Evolutionary conservation across 192 early-diverging fungal species (phyloP).

Genomic region (Powellomyces hirtus): DNA sequence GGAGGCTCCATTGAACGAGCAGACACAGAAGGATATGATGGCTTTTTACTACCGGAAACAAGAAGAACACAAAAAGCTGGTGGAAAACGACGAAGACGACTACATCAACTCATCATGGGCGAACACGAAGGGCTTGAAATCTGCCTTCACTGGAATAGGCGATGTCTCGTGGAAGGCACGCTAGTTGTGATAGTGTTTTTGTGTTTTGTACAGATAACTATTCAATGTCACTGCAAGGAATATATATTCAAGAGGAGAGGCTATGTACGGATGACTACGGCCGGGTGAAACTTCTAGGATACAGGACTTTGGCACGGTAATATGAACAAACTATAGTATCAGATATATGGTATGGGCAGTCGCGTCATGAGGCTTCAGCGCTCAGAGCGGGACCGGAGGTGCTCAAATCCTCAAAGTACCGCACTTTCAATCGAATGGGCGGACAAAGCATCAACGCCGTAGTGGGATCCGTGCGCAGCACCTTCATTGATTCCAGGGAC

Average conservation of each 20-base stretch:
- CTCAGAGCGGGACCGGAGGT: neutral
- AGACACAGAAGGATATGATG: constrained; percentile 58
- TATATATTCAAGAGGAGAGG: no score
- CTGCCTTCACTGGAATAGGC: constrained; percentile 44
- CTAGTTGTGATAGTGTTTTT: no score
- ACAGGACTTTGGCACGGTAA: no score
- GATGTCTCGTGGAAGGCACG: constrained; percentile 38
- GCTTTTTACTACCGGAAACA: constrained; percentile 64
- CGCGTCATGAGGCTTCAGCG: no score
- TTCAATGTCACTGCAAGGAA: no score
- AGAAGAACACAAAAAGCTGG: constrained; percentile 56
- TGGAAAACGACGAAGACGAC: constrained; percentile 60
- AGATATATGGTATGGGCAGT: no score
- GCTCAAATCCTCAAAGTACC: constrained; percentile 17
- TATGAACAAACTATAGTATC: no score
- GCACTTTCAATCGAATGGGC: constrained; percentile 7
- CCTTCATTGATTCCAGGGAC: constrained; percentile 22
- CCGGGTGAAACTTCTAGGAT: no score
- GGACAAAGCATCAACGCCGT: constrained; percentile 21
- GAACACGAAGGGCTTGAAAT: constrained; percentile 54
- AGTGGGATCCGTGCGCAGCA: constrained; percentile 11
- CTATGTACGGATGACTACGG: no score
- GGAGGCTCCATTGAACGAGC: constrained; percentile 50
- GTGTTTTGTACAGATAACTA: neutral
- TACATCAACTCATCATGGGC: constrained; percentile 57